A percentile compares a stretch with the other conserved stretches of the same genome.
Conservation (phyloP, 768 basidiomycete species). For the Termitomyces sp. region DNA sequence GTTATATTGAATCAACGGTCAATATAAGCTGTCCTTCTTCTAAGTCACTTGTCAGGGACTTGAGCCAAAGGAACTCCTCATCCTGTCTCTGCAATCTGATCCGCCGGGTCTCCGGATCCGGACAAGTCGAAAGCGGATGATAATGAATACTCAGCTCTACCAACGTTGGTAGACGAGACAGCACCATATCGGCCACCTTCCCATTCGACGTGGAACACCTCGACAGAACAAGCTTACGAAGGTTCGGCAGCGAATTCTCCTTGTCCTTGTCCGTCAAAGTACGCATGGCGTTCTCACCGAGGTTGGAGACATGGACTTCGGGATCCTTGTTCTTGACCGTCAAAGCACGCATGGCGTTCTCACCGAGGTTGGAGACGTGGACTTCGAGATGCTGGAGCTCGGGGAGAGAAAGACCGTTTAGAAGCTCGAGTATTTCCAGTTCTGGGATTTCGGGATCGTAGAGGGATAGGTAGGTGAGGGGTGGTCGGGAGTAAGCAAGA, state of each 20-base stretch:
- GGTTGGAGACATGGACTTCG: background rate
- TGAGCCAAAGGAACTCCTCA: background rate
- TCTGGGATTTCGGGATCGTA: conserved; percentile 5
- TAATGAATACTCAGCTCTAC: background rate
- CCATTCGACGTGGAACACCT: background rate
- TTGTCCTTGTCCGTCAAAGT: background rate
- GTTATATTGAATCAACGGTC: background rate
- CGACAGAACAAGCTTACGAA: conserved; percentile 3
- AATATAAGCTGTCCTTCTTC: background rate
- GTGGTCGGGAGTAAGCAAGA: background rate
- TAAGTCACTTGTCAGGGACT: background rate
- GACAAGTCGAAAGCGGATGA: too few species aligned
- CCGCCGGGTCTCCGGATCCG: background rate
- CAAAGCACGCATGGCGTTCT: background rate
- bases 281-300: background rate
- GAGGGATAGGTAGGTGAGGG: conserved; percentile 2
- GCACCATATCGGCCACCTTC: background rate
- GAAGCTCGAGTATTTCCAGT: background rate
- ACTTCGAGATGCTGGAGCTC: conserved; percentile 4
- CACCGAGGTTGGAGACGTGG: background rate
- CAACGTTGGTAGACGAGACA: background rate
- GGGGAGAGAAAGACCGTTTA: background rate
- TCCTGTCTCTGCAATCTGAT: background rate
- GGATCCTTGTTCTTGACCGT: background rate
- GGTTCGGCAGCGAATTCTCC: background rate